Base-by-base conservation (phyloP, 2,329 filamentous ascomycete genomes). In the Chalaropsis ovoidea region DNA sequence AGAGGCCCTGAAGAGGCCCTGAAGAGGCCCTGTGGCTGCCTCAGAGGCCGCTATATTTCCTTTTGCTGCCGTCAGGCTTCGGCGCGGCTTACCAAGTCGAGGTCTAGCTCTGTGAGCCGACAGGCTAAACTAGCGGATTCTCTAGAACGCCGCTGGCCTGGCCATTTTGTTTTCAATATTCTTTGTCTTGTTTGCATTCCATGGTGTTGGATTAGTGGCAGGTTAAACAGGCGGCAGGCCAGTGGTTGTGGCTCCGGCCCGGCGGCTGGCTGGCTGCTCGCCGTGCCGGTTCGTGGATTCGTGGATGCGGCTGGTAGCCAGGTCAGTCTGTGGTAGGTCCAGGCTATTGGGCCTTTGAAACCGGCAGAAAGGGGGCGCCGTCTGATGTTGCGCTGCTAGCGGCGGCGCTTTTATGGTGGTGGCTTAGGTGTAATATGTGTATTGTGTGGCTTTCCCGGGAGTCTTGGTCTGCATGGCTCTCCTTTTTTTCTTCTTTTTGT, bases 81-180 rank as follows among this genome's bases (percentile, higher is more conserved):
- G 52, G 52, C 27, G 52, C 11, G 22, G 22, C 52, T 56, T 31
- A 56, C 52, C 52, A 56, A 56, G 52, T 56, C 15, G 13, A 56
- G 52, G 15, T 13, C 24, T 54, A 43, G 42, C 42, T 43, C 41
- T 43, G 13, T n/a, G 3, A 15, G 42, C 42, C 42, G 11, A 43
- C 7, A 13, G 13, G 13, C 49, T 54, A 54, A 54, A 24, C 52
- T 56, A 56, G 52, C 52, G 13, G 52, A n/a, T n/a, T 7, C 52
- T 35, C 52, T 19, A 19, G 42, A 43, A 43, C 13, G 42, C 42
- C 42, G 11, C 42, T 43, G 31, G 31, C 31, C 6, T 49, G 8
- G 19, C 10, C 13, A 22, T 10, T 24, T 1, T 49, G 22, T 10
- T 49, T 49, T 43, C 4, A 15, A 8, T 24, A 45, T 63, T 63